phyloP scores from a whole-genome alignment of 75 land plant genomes.

The Selaginella tamariscina region DNA sequence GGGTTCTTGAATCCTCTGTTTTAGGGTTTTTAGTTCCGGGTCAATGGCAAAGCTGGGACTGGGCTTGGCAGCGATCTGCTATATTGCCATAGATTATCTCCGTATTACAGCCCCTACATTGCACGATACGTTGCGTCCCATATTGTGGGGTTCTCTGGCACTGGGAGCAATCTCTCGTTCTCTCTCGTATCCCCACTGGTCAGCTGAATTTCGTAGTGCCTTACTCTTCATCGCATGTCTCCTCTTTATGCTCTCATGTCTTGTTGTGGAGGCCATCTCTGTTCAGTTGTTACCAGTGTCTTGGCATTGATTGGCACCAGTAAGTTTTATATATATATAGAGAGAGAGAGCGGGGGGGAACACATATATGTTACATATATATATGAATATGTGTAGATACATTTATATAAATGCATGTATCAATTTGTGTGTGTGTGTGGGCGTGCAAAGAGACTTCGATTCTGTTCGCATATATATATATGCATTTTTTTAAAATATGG shows the following conservation, averaged over 20 bases:
- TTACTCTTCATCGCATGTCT: conserved; percentile 51
- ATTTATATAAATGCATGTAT: no score
- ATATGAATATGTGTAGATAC: no score
- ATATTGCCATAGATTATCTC: conserved; percentile 63
- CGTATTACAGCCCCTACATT: conserved; percentile 40
- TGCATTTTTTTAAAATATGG: no score
- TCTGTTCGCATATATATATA: no score
- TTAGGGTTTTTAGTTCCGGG: no score
- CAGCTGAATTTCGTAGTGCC: conserved; percentile 44
- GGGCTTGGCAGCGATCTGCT: conserved; percentile 54
- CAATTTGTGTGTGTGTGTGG: no score
- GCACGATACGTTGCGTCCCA: conserved; percentile 56
- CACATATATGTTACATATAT: no score
- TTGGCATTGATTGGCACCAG: conserved; percentile 95
- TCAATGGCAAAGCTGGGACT: no score
- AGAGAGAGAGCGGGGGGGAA: no score
- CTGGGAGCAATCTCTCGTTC: conserved; percentile 43
- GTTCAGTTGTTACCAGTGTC: conserved; percentile 79
- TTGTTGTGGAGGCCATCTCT: conserved; percentile 40
- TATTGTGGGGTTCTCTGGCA: conserved; percentile 55
- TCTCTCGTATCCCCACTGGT: conserved; percentile 77
- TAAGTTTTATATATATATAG: no score
- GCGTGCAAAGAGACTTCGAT: no score
- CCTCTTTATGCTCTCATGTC: conserved; percentile 23
- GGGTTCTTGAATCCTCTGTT: no score